These are phyloP conservation scores for Abortiporus biennis DNA, from an alignment of 1,284 basidiomycete species.

Conservation along the genomic window DNA sequence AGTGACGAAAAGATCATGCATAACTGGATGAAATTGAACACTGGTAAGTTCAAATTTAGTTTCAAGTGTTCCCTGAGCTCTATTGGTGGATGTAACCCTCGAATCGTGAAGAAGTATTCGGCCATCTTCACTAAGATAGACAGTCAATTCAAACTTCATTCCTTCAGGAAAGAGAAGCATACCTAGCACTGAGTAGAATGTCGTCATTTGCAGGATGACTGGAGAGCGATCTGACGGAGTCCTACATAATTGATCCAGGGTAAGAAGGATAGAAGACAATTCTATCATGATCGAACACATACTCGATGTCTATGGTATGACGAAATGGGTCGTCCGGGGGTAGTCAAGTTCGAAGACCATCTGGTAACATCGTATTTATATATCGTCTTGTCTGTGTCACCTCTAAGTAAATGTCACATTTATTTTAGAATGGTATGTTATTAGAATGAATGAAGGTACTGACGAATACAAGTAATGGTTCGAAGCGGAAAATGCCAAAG, in stretches of 20 bases:
- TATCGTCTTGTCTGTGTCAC: conserved; percentile 53
- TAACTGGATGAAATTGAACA: conserved; percentile 56
- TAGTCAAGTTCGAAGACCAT: conserved; percentile 11
- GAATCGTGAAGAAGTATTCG: conserved; percentile 54
- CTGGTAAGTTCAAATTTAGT: conserved; percentile 50
- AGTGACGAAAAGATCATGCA: conserved; percentile 62
- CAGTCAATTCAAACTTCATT: conserved; percentile 4
- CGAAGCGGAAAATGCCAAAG: conserved; percentile 58
- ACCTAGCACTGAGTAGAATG: conserved; percentile 64
- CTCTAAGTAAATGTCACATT: too few relatives aligned
- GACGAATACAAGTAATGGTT: conserved; percentile 61
- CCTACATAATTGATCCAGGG: conserved; percentile 31
- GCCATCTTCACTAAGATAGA: conserved; percentile 56
- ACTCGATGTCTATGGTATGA: conserved; percentile 16
- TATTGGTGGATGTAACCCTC: conserved; percentile 28
- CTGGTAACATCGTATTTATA: conserved; percentile 49
- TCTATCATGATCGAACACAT: conserved; percentile 10
- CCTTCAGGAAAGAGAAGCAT: conserved; percentile 11
- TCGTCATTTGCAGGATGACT: conserved; percentile 61
- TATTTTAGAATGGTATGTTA: too few relatives aligned
- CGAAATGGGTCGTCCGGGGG: conserved; percentile 14
- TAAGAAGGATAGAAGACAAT: conserved; percentile 7
- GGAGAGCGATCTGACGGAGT: conserved; percentile 54
- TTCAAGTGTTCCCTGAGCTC: conserved; percentile 45
- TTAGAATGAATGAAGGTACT: conserved; percentile 22